Base-by-base conservation (phyloP, 345 rosid species). In the Camelina sativa region DNA sequence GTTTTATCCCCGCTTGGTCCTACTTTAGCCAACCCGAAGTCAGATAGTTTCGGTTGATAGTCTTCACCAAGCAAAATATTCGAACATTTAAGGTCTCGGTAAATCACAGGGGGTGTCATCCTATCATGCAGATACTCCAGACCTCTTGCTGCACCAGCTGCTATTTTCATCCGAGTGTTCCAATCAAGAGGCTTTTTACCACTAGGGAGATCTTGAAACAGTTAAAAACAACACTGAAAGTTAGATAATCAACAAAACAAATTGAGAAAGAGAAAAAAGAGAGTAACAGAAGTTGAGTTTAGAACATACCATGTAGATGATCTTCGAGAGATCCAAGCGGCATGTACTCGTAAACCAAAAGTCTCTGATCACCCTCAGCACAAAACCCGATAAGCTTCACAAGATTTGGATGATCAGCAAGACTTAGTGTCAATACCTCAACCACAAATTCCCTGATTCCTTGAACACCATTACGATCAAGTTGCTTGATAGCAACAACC, bases 11-110 rank as follows among this genome's bases (percentile, higher is more conserved):
- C 97, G 10, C 85, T 84, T 1, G 98, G 98, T 23, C 98, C 98
- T 22, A 91, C 92, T 86, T 89, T 93, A 37, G 98, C 98, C 86
- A 93, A 71, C 54, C 98, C 98, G 60, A 93, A 93, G 84, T 93
- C 98, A 1, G 98, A 93, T 32, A 93, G 75, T 79, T 88, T 93
- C 0, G 98, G 86, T 35, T 89, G 89, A 73, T 84, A 91, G 51
- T 83, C 92, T 67, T 89, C 88, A 17, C 79, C 90, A 11, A 93
- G 94, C 80, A 93, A 77, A 79, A 93, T 93, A 63, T 91, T 93
- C 9, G 96, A 89, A 80, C 96, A 89, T 75, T 93, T 93, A 43
- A 93, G 79, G 62, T 93, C 98, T 12, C 98, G 92, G 75, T 91
- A 93, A 67, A 93, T 93, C 61, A 93, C 87, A 54, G 97, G 97